Evolutionary conservation across 2,329 filamentous ascomycete species (phyloP).

Genomic region (Cladorrhinum sp.): DNA sequence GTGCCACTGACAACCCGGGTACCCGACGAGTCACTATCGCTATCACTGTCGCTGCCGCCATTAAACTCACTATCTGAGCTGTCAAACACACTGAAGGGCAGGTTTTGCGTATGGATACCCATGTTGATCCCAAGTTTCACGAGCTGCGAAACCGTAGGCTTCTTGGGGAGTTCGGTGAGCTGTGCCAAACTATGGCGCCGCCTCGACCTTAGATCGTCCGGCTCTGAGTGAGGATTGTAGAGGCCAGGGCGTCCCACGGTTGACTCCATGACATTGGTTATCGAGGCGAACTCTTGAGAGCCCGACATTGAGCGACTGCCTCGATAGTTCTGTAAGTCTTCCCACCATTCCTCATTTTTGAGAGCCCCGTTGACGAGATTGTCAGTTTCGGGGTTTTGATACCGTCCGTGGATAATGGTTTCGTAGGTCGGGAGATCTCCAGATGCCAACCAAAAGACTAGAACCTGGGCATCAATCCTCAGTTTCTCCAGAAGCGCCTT

Average conservation of each 20-base stretch:
- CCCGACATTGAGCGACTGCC: slow-evolving; percentile 37
- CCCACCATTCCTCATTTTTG: slow-evolving; percentile 78
- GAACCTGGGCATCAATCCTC: slow-evolving; percentile 73
- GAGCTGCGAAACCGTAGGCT: slow-evolving; percentile 51
- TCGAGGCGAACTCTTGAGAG: slow-evolving; percentile 43
- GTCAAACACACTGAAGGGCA: slow-evolving; percentile 60
- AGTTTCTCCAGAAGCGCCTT: slow-evolving; percentile 74
- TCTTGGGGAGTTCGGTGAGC: slow-evolving; percentile 60
- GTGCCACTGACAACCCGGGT: slow-evolving; percentile 29
- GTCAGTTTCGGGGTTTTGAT: slow-evolving; percentile 52
- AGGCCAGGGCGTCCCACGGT: slow-evolving; percentile 42
- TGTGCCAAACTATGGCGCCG: slow-evolving; percentile 53
- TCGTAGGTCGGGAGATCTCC: slow-evolving; percentile 72
- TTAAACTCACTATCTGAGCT: slow-evolving; percentile 25
- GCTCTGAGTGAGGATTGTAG: slow-evolving; percentile 41
- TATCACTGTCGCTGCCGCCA: slow-evolving; percentile 27
- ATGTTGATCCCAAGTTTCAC: slow-evolving; percentile 62
- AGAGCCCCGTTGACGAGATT: slow-evolving; percentile 64
- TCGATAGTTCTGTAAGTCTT: slow-evolving; percentile 61
- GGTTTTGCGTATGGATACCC: slow-evolving; percentile 72
- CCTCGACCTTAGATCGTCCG: slow-evolving; percentile 27
- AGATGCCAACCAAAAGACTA: slow-evolving; percentile 78
- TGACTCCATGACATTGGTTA: slow-evolving; percentile 44
- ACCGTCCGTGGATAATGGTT: slow-evolving; percentile 70
- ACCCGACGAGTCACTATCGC: slow-evolving; percentile 27